A percentile compares a stretch with the other conserved stretches of the same genome.
Evolutionary conservation across 2,329 filamentous ascomycete species (phyloP).

Genomic region (Pseudonectria buxi): DNA sequence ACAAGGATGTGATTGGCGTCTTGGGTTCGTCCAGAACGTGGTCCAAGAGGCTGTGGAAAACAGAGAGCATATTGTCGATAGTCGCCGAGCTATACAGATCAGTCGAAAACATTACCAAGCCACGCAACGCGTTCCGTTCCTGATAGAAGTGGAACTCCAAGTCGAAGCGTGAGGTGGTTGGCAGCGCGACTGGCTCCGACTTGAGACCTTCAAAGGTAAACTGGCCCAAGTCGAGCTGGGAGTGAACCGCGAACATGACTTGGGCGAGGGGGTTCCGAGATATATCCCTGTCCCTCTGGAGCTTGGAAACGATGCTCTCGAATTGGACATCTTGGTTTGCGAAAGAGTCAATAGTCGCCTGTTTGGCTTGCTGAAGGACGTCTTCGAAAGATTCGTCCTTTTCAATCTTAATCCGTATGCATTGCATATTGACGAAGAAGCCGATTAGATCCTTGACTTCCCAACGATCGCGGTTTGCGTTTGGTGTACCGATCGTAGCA

Average conservation of each 20-base stretch:
- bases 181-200: neutral
- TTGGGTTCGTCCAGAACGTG: conserved; percentile 7
- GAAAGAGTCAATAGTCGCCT: conserved; percentile 4
- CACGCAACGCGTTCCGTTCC: conserved; percentile 3
- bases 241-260: conserved; percentile 13
- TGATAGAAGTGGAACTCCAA: conserved; percentile 18
- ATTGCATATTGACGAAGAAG: conserved; percentile 19
- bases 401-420: conserved; percentile 12
- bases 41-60: conserved; percentile 12
- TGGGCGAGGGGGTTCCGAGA: conserved; percentile 12
- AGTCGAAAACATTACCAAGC: conserved; percentile 7
- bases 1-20: conserved; percentile 1
- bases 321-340: conserved; percentile 20
- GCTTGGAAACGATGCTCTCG: conserved; percentile 11
- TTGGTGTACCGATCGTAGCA: conserved; percentile 14
- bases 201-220: conserved; percentile 9
- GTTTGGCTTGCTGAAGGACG: conserved; percentile 11
- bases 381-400: conserved; percentile 10
- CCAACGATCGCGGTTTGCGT: conserved; percentile 9
- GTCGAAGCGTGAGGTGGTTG: conserved; percentile 10
- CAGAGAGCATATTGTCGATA: conserved; percentile 9
- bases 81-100: conserved; percentile 12
- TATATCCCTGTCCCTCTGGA: conserved; percentile 6
- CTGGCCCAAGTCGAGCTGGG: conserved; percentile 2
- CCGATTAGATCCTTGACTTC: conserved; percentile 14